phyloP scores from a whole-genome alignment of 2,329 filamentous ascomycete genomes.

The Pezicula neosporulosa region DNA sequence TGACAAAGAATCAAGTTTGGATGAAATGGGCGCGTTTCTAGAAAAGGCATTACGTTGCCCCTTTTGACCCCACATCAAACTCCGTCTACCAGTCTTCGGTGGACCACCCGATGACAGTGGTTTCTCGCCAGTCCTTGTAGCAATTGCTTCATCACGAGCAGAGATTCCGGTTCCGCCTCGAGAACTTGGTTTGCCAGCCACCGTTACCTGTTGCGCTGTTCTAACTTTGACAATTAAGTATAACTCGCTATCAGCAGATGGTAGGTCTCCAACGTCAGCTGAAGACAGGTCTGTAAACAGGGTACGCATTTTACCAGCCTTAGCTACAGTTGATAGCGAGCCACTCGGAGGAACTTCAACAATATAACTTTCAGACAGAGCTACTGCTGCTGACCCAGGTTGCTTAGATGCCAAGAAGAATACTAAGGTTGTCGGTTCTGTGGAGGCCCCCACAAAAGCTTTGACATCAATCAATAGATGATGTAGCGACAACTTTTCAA shows the following conservation, averaged over 20 bases:
- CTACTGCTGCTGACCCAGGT: slow-evolving; percentile 57
- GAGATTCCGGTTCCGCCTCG: slow-evolving; percentile 17
- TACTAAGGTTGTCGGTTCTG: slow-evolving; percentile 72
- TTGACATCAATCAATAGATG: slow-evolving; percentile 83
- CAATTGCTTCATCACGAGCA: slow-evolving; percentile 15
- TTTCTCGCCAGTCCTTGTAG: slow-evolving; percentile 24
- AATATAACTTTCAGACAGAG: slow-evolving; percentile 79
- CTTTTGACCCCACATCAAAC: slow-evolving; percentile 68
- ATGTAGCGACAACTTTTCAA: slow-evolving; percentile 68
- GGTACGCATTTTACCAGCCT: slow-evolving; percentile 71
- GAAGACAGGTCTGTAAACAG: slow-evolving; percentile 80
- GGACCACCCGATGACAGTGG: slow-evolving; percentile 42
- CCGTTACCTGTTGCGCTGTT: slow-evolving; percentile 22
- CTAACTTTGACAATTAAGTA: slow-evolving; percentile 79
- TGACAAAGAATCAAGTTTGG: slow-evolving; percentile 49
- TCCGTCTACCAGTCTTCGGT: slow-evolving; percentile 56
- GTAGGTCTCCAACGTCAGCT: slow-evolving; percentile 49
- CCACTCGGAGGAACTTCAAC: slow-evolving; percentile 76
- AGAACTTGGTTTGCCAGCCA: slow-evolving; percentile 21
- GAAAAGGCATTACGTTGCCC: slow-evolving; percentile 51
- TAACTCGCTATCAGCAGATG: slow-evolving; percentile 65
- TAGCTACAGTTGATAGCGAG: slow-evolving; percentile 60
- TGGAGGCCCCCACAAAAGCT: slow-evolving; percentile 72
- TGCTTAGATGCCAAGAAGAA: slow-evolving; percentile 75
- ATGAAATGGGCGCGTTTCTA: slow-evolving; percentile 35